Conservation (phyloP, 805 yeast species). For the Metschnikowia kunwiensis region DNA sequence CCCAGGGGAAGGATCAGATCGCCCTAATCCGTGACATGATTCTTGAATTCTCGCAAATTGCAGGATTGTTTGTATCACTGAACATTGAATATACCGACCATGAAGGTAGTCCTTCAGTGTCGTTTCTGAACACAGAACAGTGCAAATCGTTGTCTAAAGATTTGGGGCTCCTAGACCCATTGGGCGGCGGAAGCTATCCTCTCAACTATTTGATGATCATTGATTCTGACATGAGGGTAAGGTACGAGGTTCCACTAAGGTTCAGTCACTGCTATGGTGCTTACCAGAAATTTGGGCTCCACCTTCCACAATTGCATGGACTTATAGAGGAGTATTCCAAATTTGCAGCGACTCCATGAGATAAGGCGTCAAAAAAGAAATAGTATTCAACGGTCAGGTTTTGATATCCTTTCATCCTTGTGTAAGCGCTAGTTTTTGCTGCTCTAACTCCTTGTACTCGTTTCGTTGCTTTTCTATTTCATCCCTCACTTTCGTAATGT, state of each 20-base stretch:
- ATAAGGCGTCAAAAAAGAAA: not conserved
- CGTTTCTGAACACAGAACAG: conserved; percentile 13
- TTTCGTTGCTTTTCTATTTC: conserved; percentile 41
- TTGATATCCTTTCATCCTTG: too few relatives aligned
- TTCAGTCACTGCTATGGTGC: conserved; percentile 15
- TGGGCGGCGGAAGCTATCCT: conserved; percentile 39
- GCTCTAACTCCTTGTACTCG: conserved; percentile 40
- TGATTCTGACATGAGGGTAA: conserved; percentile 15
- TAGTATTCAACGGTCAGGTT: too few relatives aligned
- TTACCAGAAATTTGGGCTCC: conserved; percentile 24
- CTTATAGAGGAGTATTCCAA: conserved; percentile 14
- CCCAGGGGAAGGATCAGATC: conserved; percentile 32
- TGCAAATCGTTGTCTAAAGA: conserved; percentile 24
- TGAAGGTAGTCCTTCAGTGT: not conserved
- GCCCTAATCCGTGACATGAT: conserved; percentile 12
- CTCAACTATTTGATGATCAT: conserved; percentile 27
- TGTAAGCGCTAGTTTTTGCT: conserved; percentile 37
- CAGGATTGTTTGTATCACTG: conserved; percentile 20
- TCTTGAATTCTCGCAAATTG: conserved; percentile 6
- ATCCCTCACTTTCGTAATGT: conserved; percentile 35
- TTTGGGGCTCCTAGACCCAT: conserved; percentile 30
- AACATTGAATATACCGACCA: conserved; percentile 5
- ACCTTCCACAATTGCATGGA: conserved; percentile 10
- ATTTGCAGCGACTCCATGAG: not conserved
- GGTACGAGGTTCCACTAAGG: conserved; percentile 21